Base-by-base conservation (phyloP, 2,329 filamentous ascomycete genomes). In the Corniculantispora saksenae region DNA sequence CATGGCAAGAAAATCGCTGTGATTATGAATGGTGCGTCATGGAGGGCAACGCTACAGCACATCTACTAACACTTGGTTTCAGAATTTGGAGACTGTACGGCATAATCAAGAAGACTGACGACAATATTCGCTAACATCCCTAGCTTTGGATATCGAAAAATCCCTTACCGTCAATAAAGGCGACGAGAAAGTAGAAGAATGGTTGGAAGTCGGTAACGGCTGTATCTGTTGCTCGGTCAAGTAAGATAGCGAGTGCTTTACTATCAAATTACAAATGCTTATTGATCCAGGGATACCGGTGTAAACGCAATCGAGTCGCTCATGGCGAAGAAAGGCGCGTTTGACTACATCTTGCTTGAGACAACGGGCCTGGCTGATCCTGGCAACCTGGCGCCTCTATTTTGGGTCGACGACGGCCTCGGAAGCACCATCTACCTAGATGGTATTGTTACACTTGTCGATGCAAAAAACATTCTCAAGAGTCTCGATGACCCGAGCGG, bases 191-290 rank as follows among this genome's bases (percentile, higher is more conserved):
- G 91, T 94, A 8, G 90, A 95, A 74, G 93, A 97, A 81, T 99
- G 96, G 92, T 87, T 99, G 32, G 94, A 97, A 67, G 88, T 99
- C 61, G 93, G 92, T 61, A 99, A 99, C 71, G 95, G 95, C 68
- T 99, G 95, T 76, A 93, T 99, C 70, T 99, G 95, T 80, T 99
- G 95, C 79, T 97, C 93, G 3, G 94, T 98, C 72, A 99, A 97
- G 89, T 94, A 82, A 65, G 74, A 13, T 8, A 23, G 4, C 10
- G 29, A 43, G 5, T 17, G 15, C 25, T 38, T n/a, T 7, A 21
- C 21, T 2, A 6, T 13, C 21, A 23, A 17, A 32, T 23, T 3
- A 29, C 38, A 3, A 55, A 19, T 58, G 54, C 72, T 79, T 66
- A 79, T 50, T 32, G 25, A 7, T 23, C 0, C 54, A 94, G 91